Base-by-base conservation (phyloP, 202 grass and related monocot species). In the Brachypodium distachyon region DNA sequence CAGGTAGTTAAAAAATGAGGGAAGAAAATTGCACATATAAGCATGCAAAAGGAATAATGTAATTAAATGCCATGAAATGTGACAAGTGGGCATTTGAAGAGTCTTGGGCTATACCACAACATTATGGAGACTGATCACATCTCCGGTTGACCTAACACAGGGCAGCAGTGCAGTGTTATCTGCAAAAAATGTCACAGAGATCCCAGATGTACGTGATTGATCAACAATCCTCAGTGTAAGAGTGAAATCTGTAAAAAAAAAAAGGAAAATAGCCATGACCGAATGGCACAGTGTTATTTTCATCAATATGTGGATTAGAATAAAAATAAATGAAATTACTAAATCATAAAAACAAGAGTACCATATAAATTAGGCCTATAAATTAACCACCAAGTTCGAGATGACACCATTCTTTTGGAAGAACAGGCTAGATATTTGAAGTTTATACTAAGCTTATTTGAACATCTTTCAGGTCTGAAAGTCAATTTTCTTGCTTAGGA, bases 41-140 rank as follows among this genome's bases (percentile, higher is more conserved):
- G 38, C 67, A 73, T 7, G 16, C 16, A 42, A 34, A 21, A 69
- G 64, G 17, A 32, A 88, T 17, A 79, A 17, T 22, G n/a, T 37
- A 43, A 19, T 13, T n/a, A 44, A 68, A 83, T 41, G 37, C 10
- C 18, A 27, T 8, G 21, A 17, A 78, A 61, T 81, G 57, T 59
- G 40, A 46, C 5, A 87, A 86, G 27, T 46, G 60, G 28, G 74
- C 39, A 84, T 71, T 40, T 62, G 2, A 63, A 47, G 70, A 81
- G 25, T 67, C 59, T 57, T 84, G 49, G 28, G 26, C 17, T 67
- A 57, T 93, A 97, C 90, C 84, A 39, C 44, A 14, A 93, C 85
- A 79, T 77, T 47, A 25, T 93, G 93, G 68, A 93, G 90, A 78
- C 93, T 88, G 58, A 96, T 97, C 53, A 97, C 84, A 87, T 97